Evolutionary conservation across 2,329 filamentous ascomycete species (phyloP).

Genomic region (Dothiorella sarmentorum): DNA sequence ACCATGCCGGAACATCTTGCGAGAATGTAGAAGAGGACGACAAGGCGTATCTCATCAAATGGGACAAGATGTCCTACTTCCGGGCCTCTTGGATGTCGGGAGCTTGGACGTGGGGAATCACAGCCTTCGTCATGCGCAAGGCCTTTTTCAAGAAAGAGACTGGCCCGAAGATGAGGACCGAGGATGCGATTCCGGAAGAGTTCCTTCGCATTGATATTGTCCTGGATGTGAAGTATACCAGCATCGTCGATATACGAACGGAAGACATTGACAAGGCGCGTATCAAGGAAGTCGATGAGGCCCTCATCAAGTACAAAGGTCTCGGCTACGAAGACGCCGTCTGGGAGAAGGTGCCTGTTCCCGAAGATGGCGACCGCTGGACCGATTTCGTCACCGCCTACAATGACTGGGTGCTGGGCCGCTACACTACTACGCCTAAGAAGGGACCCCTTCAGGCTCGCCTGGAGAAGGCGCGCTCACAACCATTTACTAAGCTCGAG

Average conservation of each 20-base stretch:
- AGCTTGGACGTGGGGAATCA: constrained; percentile 78
- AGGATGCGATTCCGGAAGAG: constrained; percentile 84
- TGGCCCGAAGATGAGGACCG: constrained; percentile 64
- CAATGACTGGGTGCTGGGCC: constrained; percentile 76
- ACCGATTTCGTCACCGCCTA: constrained; percentile 79
- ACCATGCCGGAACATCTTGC: constrained; percentile 51
- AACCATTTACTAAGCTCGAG: constrained; percentile 65
- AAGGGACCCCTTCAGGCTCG: constrained; percentile 60
- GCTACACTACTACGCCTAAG: constrained; percentile 64
- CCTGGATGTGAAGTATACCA: constrained; percentile 71
- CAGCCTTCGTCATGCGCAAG: constrained; percentile 60
- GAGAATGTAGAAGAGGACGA: constrained; percentile 65
- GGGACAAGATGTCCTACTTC: constrained; percentile 75
- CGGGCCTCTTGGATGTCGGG: constrained; percentile 85
- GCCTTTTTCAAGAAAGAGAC: constrained; percentile 71
- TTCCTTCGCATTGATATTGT: constrained; percentile 83
- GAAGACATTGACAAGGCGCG: constrained; percentile 69
- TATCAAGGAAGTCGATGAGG: constrained; percentile 67
- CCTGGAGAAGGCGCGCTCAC: constrained; percentile 62
- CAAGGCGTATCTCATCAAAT: constrained; percentile 93
- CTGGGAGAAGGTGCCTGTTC: constrained; percentile 76
- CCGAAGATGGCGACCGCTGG: constrained; percentile 66
- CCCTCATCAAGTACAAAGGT: constrained; percentile 88
- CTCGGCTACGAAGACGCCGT: constrained; percentile 86
- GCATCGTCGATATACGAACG: constrained; percentile 55